Conservation (phyloP, 2,329 filamentous ascomycete species). For the Colletotrichum tanaceti region DNA sequence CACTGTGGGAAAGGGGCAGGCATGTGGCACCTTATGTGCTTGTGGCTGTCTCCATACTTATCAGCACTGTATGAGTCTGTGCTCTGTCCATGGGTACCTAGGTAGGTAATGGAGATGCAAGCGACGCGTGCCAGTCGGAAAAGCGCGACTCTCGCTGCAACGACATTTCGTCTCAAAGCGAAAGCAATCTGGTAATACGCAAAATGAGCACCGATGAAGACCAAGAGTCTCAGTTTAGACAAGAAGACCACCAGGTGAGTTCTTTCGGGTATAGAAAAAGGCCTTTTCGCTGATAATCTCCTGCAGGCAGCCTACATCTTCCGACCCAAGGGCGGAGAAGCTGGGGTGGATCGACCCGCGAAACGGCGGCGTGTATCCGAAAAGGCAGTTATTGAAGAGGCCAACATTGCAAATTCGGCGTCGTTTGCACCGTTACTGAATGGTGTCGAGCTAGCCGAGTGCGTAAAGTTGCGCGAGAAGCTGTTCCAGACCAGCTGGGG, state of each 20-base stretch:
- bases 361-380: slow-evolving; percentile 69
- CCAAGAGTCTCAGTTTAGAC: slow-evolving; percentile 33
- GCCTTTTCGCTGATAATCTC: neutral
- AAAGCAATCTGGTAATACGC: neutral
- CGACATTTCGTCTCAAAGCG: slow-evolving; percentile 8
- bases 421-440: slow-evolving; percentile 66
- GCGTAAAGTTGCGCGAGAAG: slow-evolving; percentile 64
- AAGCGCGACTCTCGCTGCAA: slow-evolving; percentile 27
- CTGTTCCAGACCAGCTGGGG: slow-evolving; percentile 74
- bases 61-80: slow-evolving; percentile 7
- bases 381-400: slow-evolving; percentile 44
- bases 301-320: slow-evolving; percentile 72
- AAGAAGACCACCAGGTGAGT: slow-evolving; percentile 60
- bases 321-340: slow-evolving; percentile 58
- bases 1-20: neutral
- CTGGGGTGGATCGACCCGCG: slow-evolving; percentile 54
- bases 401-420: slow-evolving; percentile 38
- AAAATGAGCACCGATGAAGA: slow-evolving; percentile 27
- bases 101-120: neutral
- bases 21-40: accelerated
- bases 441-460: slow-evolving; percentile 63
- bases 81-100: too few relatives aligned
- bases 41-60: neutral
- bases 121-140: slow-evolving; percentile 24
- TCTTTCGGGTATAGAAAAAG: neutral